Evolutionary conservation across 805 yeast species (phyloP).

Genomic region (Starmerella powellii): DNA sequence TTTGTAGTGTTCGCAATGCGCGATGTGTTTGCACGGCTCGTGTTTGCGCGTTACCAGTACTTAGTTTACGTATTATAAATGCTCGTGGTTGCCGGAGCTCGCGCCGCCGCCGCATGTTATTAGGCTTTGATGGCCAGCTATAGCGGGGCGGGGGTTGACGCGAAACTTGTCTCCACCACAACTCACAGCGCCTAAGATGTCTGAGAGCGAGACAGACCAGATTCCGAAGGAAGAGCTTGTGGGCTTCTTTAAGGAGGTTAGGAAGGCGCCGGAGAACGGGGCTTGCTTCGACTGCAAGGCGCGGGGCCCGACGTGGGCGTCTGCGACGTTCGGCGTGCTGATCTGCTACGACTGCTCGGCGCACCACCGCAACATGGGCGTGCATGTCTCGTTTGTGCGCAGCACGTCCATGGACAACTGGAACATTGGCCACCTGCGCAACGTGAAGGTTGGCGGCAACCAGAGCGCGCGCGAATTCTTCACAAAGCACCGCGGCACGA

Average conservation of each 20-base stretch:
- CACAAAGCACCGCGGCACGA: conserved; percentile 73
- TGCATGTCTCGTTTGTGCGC: conserved; percentile 88
- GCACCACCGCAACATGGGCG: conserved; percentile 90
- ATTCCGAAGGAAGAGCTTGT: conserved; percentile 50
- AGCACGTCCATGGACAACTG: conserved; percentile 88
- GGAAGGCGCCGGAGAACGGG: conserved; percentile 58
- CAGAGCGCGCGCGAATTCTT: conserved; percentile 73
- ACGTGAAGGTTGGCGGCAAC: conserved; percentile 91
- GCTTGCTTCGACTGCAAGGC: conserved; percentile 86
- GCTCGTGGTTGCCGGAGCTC: too few species aligned
- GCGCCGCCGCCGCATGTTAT: too few species aligned
- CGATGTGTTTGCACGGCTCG: too few species aligned
- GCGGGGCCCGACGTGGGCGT: conserved; percentile 96
- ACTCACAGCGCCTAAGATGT: conserved; percentile 2
- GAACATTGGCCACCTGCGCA: conserved; percentile 79
- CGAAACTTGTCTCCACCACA: not conserved
- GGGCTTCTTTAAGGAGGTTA: conserved; percentile 50
- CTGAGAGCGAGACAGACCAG: conserved; percentile 19
- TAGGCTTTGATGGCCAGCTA: too few species aligned
- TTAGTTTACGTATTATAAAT: too few species aligned
- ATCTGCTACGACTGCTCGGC: conserved; percentile 92
- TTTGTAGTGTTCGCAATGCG: too few species aligned
- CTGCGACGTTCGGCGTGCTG: conserved; percentile 89
- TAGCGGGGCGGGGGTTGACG: not conserved
- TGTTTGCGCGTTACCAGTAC: too few species aligned